These are phyloP conservation scores for Candida ulmi DNA, from an alignment of 805 yeast species.

Conservation along the genomic window DNA sequence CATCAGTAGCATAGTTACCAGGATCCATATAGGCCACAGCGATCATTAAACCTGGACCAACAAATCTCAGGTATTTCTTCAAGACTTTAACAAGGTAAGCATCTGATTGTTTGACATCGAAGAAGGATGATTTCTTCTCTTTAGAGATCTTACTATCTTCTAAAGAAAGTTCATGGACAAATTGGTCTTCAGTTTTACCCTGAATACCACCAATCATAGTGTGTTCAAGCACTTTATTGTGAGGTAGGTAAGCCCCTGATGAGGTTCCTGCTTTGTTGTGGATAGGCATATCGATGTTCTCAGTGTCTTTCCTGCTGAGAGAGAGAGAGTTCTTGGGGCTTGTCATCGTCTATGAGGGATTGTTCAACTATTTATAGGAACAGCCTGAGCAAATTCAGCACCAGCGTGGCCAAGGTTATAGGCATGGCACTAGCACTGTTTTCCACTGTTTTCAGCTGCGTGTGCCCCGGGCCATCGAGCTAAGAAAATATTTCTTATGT, in stretches of 20 bases:
- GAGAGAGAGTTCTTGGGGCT: too few species aligned
- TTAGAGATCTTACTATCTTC: background rate
- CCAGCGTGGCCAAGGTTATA: too few species aligned
- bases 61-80: conserved; percentile 56
- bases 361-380: too few species aligned
- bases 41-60: conserved; percentile 87
- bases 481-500: too few species aligned
- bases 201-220: conserved; percentile 16
- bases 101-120: conserved; percentile 15
- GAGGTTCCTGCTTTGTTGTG: background rate
- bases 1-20: conserved; percentile 88
- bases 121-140: conserved; percentile 2
- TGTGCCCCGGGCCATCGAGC: too few species aligned
- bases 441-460: too few species aligned
- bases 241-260: conserved; percentile 7
- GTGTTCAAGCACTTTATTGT: conserved; percentile 11
- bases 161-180: too few species aligned
- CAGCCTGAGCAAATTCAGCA: too few species aligned
- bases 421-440: too few species aligned
- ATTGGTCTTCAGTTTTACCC: background rate
- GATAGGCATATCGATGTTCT: background rate
- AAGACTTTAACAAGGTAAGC: conserved; percentile 21
- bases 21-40: conserved; percentile 93
- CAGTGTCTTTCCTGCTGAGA: background rate
- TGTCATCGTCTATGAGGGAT: too few species aligned